Percentiles rank a stretch among this genome's conserved stretches.
These are phyloP conservation scores for Ascosphaera apis DNA, from an alignment of 2,329 filamentous ascomycete species.

Conservation along the genomic window DNA sequence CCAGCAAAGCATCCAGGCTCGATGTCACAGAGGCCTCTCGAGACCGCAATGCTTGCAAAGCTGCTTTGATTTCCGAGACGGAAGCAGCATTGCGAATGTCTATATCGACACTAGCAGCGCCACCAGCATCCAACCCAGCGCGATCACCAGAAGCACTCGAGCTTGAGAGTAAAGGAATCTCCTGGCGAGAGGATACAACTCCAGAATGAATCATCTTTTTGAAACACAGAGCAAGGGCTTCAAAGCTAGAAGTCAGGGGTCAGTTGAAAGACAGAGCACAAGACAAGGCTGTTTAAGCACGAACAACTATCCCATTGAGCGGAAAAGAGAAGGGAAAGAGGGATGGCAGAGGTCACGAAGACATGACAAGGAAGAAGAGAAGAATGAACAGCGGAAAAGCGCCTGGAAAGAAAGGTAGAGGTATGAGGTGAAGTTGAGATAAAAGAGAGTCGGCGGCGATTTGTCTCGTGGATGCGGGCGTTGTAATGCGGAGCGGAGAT, in stretches of 20 bases:
- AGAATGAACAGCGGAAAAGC: too few species aligned
- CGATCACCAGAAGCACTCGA: constrained; percentile 1
- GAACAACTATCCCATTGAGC: too few species aligned
- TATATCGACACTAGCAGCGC: constrained; percentile 1
- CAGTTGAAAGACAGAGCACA: too few species aligned
- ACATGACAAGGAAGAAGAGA: too few species aligned
- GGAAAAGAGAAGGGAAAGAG: too few species aligned
- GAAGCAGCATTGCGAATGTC: constrained; percentile 47
- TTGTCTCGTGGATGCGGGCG: too few species aligned
- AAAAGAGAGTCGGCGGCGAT: too few species aligned
- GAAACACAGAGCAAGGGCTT: neutral
- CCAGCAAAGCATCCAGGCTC: constrained; percentile 52
- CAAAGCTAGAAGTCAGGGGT: neutral
- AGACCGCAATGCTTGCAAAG: constrained; percentile 49
- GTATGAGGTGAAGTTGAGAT: too few species aligned
- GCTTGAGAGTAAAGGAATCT: constrained; percentile 5
- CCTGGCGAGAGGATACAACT: constrained; percentile 2
- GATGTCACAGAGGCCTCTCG: constrained; percentile 53
- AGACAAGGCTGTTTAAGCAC: too few species aligned
- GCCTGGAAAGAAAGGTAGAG: too few species aligned
- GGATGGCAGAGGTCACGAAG: too few species aligned
- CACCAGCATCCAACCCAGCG: neutral
- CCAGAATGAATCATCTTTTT: neutral
- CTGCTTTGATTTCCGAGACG: constrained; percentile 55
- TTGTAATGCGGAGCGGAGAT: too few species aligned